Evolutionary conservation across 116 monocot genomes (phyloP).

Genomic region (Phalaenopsis hybrid): DNA sequence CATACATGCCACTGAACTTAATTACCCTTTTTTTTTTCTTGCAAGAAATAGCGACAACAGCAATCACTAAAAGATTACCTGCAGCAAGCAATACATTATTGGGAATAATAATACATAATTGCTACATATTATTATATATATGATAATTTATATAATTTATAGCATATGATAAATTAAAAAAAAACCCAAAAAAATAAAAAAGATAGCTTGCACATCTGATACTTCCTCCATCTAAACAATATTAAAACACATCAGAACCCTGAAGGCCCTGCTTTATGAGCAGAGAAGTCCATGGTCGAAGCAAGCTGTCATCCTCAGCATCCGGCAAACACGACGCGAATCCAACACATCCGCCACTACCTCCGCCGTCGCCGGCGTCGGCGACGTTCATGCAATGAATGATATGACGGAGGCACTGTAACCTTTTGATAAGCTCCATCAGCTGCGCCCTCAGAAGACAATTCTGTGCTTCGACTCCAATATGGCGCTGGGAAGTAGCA

Average conservation of each 20-base stretch:
- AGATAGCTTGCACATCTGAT: not conserved
- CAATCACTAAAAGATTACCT: too few relatives aligned
- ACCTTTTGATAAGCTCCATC: slow-evolving; percentile 37
- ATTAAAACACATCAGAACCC: slow-evolving; percentile 33
- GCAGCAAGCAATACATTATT: too few relatives aligned
- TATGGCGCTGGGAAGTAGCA: slow-evolving; percentile 24
- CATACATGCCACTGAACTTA: too few relatives aligned
- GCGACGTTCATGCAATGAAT: slow-evolving; percentile 22
- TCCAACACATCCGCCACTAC: not conserved
- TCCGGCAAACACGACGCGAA: not conserved
- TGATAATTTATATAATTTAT: not conserved
- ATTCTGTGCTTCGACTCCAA: slow-evolving; percentile 46
- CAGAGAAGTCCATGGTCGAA: slow-evolving; percentile 23
- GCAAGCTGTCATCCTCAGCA: slow-evolving; percentile 12
- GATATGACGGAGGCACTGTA: slow-evolving; percentile 50
- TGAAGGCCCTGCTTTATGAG: slow-evolving; percentile 21
- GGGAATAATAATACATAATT: too few relatives aligned
- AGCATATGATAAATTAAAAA: not conserved
- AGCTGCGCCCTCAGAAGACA: slow-evolving; percentile 50
- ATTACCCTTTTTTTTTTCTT: too few relatives aligned
- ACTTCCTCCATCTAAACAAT: slow-evolving; percentile 8
- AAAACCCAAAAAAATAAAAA: not conserved
- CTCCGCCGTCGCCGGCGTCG: not conserved
- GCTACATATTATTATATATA: not conserved
- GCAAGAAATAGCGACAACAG: too few relatives aligned